Evolutionary conservation across 148 eudicot genomes (phyloP).

Genomic region (Fagopyrum homotropicum): DNA sequence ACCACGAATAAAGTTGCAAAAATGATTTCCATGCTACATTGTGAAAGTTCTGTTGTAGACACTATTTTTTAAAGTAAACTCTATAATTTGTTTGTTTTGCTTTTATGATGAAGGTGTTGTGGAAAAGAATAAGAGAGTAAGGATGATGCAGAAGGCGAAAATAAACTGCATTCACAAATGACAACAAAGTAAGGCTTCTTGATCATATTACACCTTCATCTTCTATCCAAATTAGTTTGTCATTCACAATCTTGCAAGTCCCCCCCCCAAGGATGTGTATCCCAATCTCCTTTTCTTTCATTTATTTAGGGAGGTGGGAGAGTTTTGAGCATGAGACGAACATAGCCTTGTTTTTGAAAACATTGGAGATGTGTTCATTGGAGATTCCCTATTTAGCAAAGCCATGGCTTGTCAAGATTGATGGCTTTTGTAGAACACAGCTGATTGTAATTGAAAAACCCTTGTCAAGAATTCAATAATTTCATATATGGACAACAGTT

Average conservation of each 20-base stretch:
- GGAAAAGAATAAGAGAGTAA: not conserved
- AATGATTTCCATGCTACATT: not conserved
- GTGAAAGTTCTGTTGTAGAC: not conserved
- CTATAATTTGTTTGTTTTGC: not conserved
- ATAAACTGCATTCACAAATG: not conserved
- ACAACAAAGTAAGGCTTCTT: not conserved
- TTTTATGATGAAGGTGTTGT: constrained; percentile 7
- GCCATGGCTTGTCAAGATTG: too few relatives aligned
- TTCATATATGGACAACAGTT: not conserved
- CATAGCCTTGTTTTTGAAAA: not conserved
- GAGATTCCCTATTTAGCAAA: not conserved
- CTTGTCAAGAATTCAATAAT: not conserved
- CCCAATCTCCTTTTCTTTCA: not conserved
- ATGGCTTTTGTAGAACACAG: not conserved
- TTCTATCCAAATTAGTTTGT: not conserved
- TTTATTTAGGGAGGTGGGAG: not conserved
- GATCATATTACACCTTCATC: constrained; percentile 8
- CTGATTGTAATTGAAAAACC: not conserved
- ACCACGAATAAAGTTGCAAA: not conserved
- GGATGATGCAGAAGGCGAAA: not conserved
- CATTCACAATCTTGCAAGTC: not conserved
- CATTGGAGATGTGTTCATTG: not conserved
- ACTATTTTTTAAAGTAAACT: not conserved
- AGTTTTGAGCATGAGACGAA: not conserved
- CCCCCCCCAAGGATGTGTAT: not conserved